Evolutionary conservation across 2,329 filamentous ascomycete species (phyloP), one percentile per base, ranked within the genome.

Genomic region (Coniochaeta prunicola): DNA sequence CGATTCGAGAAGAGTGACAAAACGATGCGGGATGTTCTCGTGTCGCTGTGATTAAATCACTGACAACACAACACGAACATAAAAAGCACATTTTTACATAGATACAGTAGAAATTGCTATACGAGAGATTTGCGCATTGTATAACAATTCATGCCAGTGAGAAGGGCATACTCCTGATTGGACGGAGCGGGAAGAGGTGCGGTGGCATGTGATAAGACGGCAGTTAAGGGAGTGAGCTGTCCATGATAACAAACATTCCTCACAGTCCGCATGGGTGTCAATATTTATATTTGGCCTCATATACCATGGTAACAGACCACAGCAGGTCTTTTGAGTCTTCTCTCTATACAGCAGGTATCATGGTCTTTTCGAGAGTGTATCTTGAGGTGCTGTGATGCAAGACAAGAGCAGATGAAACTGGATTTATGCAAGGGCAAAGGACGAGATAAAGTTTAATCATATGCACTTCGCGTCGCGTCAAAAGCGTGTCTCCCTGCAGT

Each of bases 391-490:
- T n/a, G n/a, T n/a, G n/a, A n/a, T n/a, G n/a, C n/a, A n/a, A n/a
- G n/a, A n/a, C n/a, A n/a, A 38, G 36, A 38, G 15, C 4, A 38
- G 15, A 38, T 38, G 36, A 38, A 38, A 38, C 36, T 34, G 7
- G 31, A 8, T 24, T 30, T 21, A 50, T 26, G 26, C 45, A 26
- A 26, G 13, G 19, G 10, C 36, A 13, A 34, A 40, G 24, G 24
- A 48, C 42, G 24, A 50, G 45, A 50, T 30, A 50, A n/a, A 50
- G 45, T 50, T 50, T 50, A 50, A 50, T 50, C 45, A 50, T 50
- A 21, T 50, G 45, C 45, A 30, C 12, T 12, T 15, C 45, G 45
- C 45, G 45, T 50, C 45, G 45, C 45, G 45, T 50, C 45, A 50
- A 10, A 50, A 50, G 45, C 45, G 45, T 50, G 45, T 50, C 21